phyloP scores from a whole-genome alignment of 768 basidiomycete genomes.

The Trametes elegans region DNA sequence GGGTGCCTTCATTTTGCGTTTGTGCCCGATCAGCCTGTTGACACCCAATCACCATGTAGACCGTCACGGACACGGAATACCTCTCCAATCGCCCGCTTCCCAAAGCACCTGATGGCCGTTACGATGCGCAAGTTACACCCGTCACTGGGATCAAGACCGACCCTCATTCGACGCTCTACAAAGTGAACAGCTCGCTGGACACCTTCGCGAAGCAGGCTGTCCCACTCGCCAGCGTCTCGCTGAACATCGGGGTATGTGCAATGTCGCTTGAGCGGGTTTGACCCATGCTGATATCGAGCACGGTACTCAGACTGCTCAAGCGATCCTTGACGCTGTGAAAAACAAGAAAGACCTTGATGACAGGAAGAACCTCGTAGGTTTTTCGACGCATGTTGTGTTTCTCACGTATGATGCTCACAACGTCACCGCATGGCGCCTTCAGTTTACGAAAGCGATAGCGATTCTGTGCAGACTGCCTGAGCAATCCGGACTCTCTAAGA shows the following conservation, averaged over 20 bases:
- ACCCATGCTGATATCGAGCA: background rate
- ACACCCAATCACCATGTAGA: slow-evolving; percentile 4
- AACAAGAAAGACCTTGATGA: slow-evolving; percentile 70
- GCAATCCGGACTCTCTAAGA: slow-evolving; percentile 41
- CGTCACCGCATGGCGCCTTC: slow-evolving; percentile 2
- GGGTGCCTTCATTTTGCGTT: background rate
- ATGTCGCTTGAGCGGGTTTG: background rate
- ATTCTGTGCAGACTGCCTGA: slow-evolving; percentile 62
- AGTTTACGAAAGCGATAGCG: slow-evolving; percentile 72
- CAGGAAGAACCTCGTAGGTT: slow-evolving; percentile 68
- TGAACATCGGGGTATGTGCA: slow-evolving; percentile 11
- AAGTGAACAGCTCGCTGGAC: slow-evolving; percentile 25
- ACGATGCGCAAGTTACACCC: slow-evolving; percentile 39
- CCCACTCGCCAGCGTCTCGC: slow-evolving; percentile 18
- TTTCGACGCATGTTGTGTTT: background rate
- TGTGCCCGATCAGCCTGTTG: too few relatives aligned
- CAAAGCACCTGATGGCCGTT: slow-evolving; percentile 42
- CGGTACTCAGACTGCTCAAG: slow-evolving; percentile 32
- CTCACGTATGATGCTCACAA: background rate
- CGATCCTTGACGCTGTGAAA: slow-evolving; percentile 51
- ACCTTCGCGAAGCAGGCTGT: slow-evolving; percentile 10
- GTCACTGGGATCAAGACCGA: slow-evolving; percentile 25
- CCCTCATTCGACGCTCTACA: slow-evolving; percentile 36
- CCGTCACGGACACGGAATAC: slow-evolving; percentile 33
- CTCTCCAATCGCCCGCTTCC: slow-evolving; percentile 39